Conservation (phyloP, 1,284 basidiomycete species). For the Gymnopus androsaceus region DNA sequence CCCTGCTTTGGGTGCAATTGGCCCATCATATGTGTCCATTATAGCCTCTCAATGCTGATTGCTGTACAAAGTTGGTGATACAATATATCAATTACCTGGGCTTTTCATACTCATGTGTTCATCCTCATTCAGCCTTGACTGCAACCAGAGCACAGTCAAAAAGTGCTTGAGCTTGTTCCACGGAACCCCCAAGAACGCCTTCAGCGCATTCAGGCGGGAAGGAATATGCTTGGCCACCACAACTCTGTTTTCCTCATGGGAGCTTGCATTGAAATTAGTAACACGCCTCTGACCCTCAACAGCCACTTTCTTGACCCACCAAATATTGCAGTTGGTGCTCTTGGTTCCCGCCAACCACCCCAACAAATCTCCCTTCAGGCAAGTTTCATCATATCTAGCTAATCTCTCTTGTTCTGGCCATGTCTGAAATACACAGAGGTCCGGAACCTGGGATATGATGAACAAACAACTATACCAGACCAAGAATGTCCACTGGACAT, state of each 20-base stretch:
- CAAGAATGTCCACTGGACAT: conserved; percentile 28
- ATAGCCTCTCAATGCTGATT: too few relatives aligned
- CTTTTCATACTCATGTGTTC: too few relatives aligned
- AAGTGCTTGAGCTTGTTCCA: conserved; percentile 31
- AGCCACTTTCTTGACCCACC: conserved; percentile 33
- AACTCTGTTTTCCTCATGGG: conserved; percentile 34
- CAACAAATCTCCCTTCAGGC: too few relatives aligned
- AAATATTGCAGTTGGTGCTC: too few relatives aligned
- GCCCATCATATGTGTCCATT: too few relatives aligned
- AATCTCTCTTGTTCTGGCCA: too few relatives aligned
- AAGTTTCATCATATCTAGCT: too few relatives aligned
- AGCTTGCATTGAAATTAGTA: conserved; percentile 30
- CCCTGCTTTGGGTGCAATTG: too few relatives aligned
- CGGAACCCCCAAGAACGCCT: conserved; percentile 26
- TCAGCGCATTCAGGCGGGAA: conserved; percentile 27
- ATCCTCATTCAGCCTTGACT: conserved; percentile 26
- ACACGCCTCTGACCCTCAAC: conserved; percentile 26
- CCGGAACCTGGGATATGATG: conserved; percentile 40
- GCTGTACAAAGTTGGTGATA: conserved; percentile 34
- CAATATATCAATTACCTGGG: background rate
- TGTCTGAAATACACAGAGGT: conserved; percentile 18
- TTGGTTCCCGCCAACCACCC: too few relatives aligned
- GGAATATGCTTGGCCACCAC: conserved; percentile 27
- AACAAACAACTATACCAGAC: conserved; percentile 32
- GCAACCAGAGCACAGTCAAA: conserved; percentile 31